Base-by-base conservation (phyloP, 495 filamentous ascomycete genomes). In the Penicillium canariense region DNA sequence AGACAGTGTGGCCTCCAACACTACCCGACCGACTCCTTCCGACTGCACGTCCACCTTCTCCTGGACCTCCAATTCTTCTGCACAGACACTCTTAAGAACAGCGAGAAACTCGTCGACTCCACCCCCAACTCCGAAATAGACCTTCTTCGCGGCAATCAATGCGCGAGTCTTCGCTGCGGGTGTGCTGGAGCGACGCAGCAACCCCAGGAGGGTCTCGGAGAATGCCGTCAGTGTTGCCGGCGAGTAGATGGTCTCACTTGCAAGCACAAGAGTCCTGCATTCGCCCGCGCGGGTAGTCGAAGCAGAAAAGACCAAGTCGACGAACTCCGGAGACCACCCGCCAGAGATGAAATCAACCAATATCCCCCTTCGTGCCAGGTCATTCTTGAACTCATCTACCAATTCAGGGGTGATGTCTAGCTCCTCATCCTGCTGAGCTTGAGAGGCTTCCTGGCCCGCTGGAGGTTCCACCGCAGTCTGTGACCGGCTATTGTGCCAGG, bases 111-210 rank as follows among this genome's bases (percentile, higher is more conserved):
- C 91, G 67, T 93, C 87, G 36, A 98, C 83, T 17, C 91, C 90
- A 17, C 94, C 94, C 2, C 94, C 94, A 50, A 98, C 94, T 4
- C 94, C 94, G 64, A 98, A 98, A 68, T 98, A 98, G 2, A 97
- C 84, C 69, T 84, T 83, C 75, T 98, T 98, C 2, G 94, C 94
- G 4, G 85, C 94, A 2, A 98, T 77, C n/a, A 96, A 68, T 5
- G 90, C 90, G 51, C 77, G 81, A 27, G 81, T 81, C 32, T 59
- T 67, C 25, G 46, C 54, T 10, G 68, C 50, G 5, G 57, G 70
- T 27, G 69, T 66, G 45, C 72, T 78, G 11, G 85, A 80, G 4
- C 74, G 73, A 44, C 81, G 69, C 51, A 96, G 68, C 9, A 94
- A 63, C 4, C 70, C 73, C 43, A 90, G 66, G 28, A 97, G 70